Percentiles rank a stretch among this genome's conserved stretches.
These are phyloP conservation scores for Chaetomiaceae sp. DNA, from an alignment of 2,329 filamentous ascomycete genomes.

Conservation along the genomic window DNA sequence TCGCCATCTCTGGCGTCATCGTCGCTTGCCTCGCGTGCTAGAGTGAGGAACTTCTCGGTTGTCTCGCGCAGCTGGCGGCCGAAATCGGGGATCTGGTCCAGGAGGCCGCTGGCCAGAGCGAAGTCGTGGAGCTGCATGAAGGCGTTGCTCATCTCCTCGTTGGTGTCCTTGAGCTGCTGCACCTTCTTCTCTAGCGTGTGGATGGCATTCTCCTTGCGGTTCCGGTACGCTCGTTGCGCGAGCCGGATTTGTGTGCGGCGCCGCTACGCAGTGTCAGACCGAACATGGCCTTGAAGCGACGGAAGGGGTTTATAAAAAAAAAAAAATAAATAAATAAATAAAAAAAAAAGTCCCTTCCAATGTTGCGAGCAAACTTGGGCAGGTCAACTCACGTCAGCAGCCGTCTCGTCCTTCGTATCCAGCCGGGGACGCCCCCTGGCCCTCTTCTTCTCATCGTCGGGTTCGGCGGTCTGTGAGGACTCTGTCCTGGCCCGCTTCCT, in stretches of 20 bases:
- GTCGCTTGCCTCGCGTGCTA: constrained; percentile 46
- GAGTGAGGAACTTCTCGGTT: constrained; percentile 53
- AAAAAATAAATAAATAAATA: too few species aligned
- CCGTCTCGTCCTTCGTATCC: constrained; percentile 72
- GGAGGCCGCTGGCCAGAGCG: constrained; percentile 52
- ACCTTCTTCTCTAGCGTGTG: constrained; percentile 67
- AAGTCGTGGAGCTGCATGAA: constrained; percentile 66
- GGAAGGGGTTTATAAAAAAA: too few species aligned
- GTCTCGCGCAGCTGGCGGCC: constrained; percentile 53
- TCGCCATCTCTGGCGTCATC: constrained; percentile 33
- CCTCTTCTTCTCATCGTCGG: constrained; percentile 52
- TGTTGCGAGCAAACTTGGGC: neutral
- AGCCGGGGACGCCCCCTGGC: constrained; percentile 69
- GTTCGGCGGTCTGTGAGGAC: constrained; percentile 29
- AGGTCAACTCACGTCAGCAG: constrained; percentile 63
- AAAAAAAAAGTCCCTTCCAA: too few species aligned
- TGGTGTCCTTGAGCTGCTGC: constrained; percentile 60
- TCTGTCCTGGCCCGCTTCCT: constrained; percentile 35
- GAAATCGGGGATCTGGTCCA: constrained; percentile 54
- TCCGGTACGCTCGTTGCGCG: constrained; percentile 79
- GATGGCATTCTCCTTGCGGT: constrained; percentile 80
- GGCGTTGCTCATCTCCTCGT: constrained; percentile 68
- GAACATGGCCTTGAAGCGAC: neutral
- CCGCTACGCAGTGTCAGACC: constrained; percentile 42
- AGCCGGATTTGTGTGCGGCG: constrained; percentile 83